These are phyloP conservation scores for Ogataea glucozyma DNA, from an alignment of 805 yeast genomes.

Conservation along the genomic window DNA sequence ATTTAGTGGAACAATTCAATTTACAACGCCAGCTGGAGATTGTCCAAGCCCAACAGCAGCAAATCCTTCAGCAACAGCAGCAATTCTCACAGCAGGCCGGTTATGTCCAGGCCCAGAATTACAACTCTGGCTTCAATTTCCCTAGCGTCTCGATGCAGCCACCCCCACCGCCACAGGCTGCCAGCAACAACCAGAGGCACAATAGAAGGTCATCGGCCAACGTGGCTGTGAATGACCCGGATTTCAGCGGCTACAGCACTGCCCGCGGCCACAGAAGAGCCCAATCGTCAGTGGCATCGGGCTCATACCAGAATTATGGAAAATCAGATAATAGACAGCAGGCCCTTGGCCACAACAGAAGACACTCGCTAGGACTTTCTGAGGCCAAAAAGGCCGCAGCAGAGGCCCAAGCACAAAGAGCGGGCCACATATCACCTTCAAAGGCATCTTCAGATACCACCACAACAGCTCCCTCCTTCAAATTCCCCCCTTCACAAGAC, in stretches of 20 bases:
- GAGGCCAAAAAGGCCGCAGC: conserved; percentile 99
- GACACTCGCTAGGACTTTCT: conserved; percentile 87
- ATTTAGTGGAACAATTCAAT: conserved; percentile 72
- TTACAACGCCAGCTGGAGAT: conserved; percentile 90
- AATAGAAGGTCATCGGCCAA: conserved; percentile 35
- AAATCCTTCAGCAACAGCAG: conserved; percentile 72
- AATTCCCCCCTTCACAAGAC: conserved; percentile 49
- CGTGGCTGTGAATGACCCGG: conserved; percentile 18
- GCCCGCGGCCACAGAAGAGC: conserved; percentile 47
- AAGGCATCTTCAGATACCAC: conserved; percentile 24
- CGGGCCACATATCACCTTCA: conserved; percentile 37
- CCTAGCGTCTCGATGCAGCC: conserved; percentile 30
- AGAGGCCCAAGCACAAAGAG: conserved; percentile 74
- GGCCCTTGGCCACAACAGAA: conserved; percentile 74
- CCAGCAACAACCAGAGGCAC: conserved; percentile 32
- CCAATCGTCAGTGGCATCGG: conserved; percentile 39
- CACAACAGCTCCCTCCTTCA: conserved; percentile 42
- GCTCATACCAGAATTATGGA: conserved; percentile 21
- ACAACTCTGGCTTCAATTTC: conserved; percentile 22
- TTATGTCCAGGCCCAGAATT: conserved; percentile 19
- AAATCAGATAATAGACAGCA: conserved; percentile 30
- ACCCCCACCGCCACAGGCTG: conserved; percentile 33
- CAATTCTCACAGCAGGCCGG: conserved; percentile 37
- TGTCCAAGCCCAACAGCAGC: conserved; percentile 92
- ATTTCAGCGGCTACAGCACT: conserved; percentile 13